phyloP scores from a whole-genome alignment of 1,139 yeast genomes.

The Entelexis sorbosivorans region DNA sequence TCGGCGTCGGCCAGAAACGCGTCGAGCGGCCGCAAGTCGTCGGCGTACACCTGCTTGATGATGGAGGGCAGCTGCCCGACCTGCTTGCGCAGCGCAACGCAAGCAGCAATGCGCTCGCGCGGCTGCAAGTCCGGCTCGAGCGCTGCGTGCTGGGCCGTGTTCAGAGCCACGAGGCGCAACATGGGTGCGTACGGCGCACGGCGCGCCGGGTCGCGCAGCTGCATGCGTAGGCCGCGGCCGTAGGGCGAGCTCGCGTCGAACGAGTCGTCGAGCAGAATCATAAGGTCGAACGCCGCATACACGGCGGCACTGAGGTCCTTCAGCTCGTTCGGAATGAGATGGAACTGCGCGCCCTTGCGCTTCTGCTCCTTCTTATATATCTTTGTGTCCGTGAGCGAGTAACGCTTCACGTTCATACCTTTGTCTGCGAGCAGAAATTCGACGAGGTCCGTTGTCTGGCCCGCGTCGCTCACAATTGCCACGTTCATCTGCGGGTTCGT shows the following conservation, averaged over 20 bases:
- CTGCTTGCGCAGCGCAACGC: slow-evolving; percentile 69
- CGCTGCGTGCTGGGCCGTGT: slow-evolving; percentile 63
- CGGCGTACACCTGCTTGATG: slow-evolving; percentile 61
- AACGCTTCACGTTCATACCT: slow-evolving; percentile 52
- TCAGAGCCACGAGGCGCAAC: slow-evolving; percentile 59
- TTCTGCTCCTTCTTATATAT: slow-evolving; percentile 24
- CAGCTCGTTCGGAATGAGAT: slow-evolving; percentile 28
- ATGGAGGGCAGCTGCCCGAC: slow-evolving; percentile 82
- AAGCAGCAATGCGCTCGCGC: slow-evolving; percentile 49
- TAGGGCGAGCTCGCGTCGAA: slow-evolving; percentile 25
- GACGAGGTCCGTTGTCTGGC: slow-evolving; percentile 59
- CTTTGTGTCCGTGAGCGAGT: slow-evolving; percentile 40
- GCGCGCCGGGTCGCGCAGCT: slow-evolving; percentile 24
- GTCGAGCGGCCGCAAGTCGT: slow-evolving; percentile 50
- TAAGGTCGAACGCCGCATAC: slow-evolving; percentile 55
- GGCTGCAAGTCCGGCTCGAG: slow-evolving; percentile 20
- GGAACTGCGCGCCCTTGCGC: slow-evolving; percentile 25
- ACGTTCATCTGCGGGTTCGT: slow-evolving; percentile 37
- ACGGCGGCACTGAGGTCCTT: slow-evolving; percentile 26
- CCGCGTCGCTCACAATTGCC: slow-evolving; percentile 46
- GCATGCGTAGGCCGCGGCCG: slow-evolving; percentile 30
- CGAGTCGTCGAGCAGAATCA: slow-evolving; percentile 37
- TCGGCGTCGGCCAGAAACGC: slow-evolving; percentile 43
- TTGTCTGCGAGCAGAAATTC: slow-evolving; percentile 69
- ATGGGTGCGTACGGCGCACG: slow-evolving; percentile 40